Evolutionary conservation across 768 basidiomycete genomes (phyloP), one percentile per base, ranked within the genome.

Genomic region (Lactifluus pinguis): DNA sequence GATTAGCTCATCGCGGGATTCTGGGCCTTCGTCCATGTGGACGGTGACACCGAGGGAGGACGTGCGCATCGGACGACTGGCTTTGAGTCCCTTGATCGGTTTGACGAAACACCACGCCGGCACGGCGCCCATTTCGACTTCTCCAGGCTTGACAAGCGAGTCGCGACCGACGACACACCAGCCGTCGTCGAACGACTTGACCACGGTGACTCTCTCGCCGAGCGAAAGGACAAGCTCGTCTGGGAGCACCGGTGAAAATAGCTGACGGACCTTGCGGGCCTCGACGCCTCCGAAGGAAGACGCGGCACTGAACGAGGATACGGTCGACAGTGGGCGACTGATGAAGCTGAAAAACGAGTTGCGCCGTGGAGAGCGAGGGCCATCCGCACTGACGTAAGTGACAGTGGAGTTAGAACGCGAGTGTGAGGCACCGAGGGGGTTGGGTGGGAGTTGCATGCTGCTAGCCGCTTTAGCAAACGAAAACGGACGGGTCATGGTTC

Each of bases 71-170:
- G 89, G 87, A 21, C 89, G 77, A 65, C 83, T 81, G 4, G 81
- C 78, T 42, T 76, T 72, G 57, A 85, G 74, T 4, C 84, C 85
- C 62, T 81, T 79, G 50, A 79, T 76, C 38, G 84, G 80, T 67
- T 82, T 83, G 64, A 82, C 57, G 77, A 92, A 89, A 68, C 81
- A 84, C 87, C 88, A 91, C 6, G 85, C 82, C 11, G 89, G 89
- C 3, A 89, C 81, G 36, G 85, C 78, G 42, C 89, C 89, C 17
- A 89, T 70, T 68, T 89, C 87, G 39, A 84, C 74, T 45, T 80
- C 76, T 19, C 73, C 74, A 4, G 69, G 63, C 25, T 66, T 70
- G 62, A 69, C 56, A 38, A 66, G 29, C 71, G 68, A 70, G 61
- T 85, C 80, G 32, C 85, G 76, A 19, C 81, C 83, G 54, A 87